phyloP scores from a whole-genome alignment of 1,284 basidiomycete species.

The Ceratobasidium sp. region DNA sequence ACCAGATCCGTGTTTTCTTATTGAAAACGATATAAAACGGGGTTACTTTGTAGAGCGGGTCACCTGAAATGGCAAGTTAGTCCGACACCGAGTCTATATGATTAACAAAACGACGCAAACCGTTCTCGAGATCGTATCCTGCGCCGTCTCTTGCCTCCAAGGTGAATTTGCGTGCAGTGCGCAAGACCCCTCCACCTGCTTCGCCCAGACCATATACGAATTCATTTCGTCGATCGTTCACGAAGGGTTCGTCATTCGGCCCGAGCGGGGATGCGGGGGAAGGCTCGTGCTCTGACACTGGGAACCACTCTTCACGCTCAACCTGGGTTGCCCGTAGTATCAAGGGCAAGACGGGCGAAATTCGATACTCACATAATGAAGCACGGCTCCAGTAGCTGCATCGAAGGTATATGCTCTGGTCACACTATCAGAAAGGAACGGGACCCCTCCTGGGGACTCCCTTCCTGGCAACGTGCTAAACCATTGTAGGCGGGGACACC shows the following conservation, averaged over 20 bases:
- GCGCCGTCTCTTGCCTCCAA: constrained; percentile 34
- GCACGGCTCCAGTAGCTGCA: constrained; percentile 27
- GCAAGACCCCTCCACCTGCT: constrained; percentile 28
- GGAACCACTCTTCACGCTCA: constrained; percentile 33
- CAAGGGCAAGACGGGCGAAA: not conserved
- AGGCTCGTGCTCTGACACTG: constrained; percentile 34
- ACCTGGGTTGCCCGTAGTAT: too few relatives aligned
- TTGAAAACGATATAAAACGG: constrained; percentile 36
- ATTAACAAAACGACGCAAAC: not conserved
- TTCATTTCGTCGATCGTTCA: constrained; percentile 30
- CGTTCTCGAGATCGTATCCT: constrained; percentile 31
- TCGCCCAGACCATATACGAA: constrained; percentile 36
- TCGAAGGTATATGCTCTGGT: constrained; percentile 39
- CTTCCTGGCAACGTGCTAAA: constrained; percentile 22
- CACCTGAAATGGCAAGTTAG: not conserved
- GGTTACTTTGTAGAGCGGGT: constrained; percentile 36
- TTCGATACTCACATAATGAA: constrained; percentile 24
- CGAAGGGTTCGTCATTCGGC: constrained; percentile 19
- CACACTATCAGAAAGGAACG: constrained; percentile 26
- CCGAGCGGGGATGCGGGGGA: constrained; percentile 17
- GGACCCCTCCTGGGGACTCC: constrained; percentile 8
- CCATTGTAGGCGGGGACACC: constrained; percentile 34
- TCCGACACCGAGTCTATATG: not conserved
- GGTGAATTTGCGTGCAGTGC: constrained; percentile 28
- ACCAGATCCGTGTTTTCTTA: constrained; percentile 34